phyloP scores from a whole-genome alignment of 768 basidiomycete genomes.

The Leccinum broughii region DNA sequence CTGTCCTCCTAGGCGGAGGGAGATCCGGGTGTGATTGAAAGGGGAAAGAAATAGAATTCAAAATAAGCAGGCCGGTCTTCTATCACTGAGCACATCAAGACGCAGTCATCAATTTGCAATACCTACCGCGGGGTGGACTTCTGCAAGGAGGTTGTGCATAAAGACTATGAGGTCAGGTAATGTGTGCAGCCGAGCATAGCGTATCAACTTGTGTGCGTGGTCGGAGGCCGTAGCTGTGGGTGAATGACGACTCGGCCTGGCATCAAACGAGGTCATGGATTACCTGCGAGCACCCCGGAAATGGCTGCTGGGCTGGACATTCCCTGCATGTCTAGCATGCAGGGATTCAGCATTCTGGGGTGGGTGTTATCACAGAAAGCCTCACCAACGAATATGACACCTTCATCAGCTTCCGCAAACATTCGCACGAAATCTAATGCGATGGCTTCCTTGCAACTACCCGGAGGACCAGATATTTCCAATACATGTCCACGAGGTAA shows the following conservation, averaged over 20 bases:
- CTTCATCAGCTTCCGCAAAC: constrained; percentile 48
- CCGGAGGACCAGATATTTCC: constrained; percentile 78
- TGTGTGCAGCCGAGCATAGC: constrained; percentile 39
- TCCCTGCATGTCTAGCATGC: constrained; percentile 47
- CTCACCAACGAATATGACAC: constrained; percentile 67
- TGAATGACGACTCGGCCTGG: constrained; percentile 6
- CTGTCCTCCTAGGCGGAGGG: constrained; percentile 37
- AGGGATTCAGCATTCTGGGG: constrained; percentile 6
- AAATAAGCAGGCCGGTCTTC: constrained; percentile 56
- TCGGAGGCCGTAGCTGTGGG: constrained; percentile 46
- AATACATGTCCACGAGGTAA: constrained; percentile 60
- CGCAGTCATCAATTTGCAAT: constrained; percentile 15
- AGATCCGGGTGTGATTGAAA: constrained; percentile 54
- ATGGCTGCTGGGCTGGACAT: constrained; percentile 42
- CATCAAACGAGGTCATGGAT: constrained; percentile 15
- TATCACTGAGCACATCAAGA: constrained; percentile 13
- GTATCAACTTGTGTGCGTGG: constrained; percentile 22
- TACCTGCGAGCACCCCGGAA: constrained; percentile 31
- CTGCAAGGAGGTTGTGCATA: constrained; percentile 50
- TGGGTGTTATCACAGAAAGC: constrained; percentile 2
- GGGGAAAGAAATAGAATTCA: constrained; percentile 67
- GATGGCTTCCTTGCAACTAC: constrained; percentile 61
- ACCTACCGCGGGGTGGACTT: constrained; percentile 52
- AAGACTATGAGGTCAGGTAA: constrained; percentile 60
- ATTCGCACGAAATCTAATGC: constrained; percentile 49